Evolutionary conservation across 176 grass and related monocot genomes (phyloP).

Genomic region (Phyllostachys edulis): DNA sequence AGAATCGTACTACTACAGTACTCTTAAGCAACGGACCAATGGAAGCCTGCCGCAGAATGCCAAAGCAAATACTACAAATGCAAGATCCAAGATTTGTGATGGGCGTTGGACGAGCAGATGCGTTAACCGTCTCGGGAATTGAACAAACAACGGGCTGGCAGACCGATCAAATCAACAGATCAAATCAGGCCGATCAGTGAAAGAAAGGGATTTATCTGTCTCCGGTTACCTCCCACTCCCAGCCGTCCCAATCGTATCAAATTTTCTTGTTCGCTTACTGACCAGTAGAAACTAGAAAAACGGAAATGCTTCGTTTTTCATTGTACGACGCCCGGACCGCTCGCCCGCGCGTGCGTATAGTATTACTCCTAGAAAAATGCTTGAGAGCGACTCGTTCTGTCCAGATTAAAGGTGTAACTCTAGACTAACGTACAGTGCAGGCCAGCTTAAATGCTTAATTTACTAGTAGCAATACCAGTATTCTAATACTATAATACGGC

Average conservation of each 20-base stretch:
- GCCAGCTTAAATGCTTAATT: slow-evolving; percentile 21
- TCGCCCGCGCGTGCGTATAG: no score
- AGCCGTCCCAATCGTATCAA: neutral
- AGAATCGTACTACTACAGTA: neutral
- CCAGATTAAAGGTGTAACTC: neutral
- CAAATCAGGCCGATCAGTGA: neutral
- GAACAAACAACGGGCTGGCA: neutral
- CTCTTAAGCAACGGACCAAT: neutral
- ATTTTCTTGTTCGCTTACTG: neutral
- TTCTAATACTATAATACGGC: neutral
- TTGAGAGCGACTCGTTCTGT: no score
- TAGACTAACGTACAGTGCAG: slow-evolving; percentile 2
- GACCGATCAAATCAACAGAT: neutral
- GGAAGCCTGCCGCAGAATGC: neutral
- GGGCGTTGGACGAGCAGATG: slow-evolving; percentile 6
- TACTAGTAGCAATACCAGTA: neutral
- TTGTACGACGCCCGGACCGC: no score
- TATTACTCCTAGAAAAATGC: no score
- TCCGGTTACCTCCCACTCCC: neutral
- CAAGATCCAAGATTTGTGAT: slow-evolving; percentile 34
- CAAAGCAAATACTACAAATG: neutral
- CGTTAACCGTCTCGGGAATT: slow-evolving; percentile 18
- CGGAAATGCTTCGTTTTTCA: no score
- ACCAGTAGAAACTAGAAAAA: no score
- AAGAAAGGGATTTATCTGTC: neutral